Percentiles rank a stretch among this genome's conserved stretches.
Conservation (phyloP, 495 filamentous ascomycete species). For the Aspergillus campestris region DNA sequence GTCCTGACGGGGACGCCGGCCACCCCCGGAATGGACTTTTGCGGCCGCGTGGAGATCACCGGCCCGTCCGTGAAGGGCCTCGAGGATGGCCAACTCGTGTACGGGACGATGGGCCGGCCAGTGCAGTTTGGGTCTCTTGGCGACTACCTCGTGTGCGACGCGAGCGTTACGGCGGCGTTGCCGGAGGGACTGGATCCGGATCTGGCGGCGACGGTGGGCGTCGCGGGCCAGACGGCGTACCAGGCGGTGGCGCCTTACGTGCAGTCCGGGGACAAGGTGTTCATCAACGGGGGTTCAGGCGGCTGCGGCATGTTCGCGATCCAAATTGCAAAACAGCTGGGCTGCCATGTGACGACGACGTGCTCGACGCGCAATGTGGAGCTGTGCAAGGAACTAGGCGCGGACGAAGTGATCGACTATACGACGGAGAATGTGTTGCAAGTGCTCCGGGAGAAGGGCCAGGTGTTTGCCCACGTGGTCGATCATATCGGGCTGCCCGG, state of each 20-base stretch:
- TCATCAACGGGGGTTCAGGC: conserved; percentile 62
- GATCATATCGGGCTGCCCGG: conserved; percentile 51
- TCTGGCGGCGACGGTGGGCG: conserved; percentile 43
- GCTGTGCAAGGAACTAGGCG: conserved; percentile 50
- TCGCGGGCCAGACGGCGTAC: conserved; percentile 51
- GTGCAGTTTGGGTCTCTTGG: conserved; percentile 42
- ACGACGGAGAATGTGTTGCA: conserved; percentile 42
- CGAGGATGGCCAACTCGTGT: conserved; percentile 47
- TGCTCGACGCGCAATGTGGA: conserved; percentile 53
- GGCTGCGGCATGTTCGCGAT: conserved; percentile 54
- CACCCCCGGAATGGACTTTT: conserved; percentile 56
- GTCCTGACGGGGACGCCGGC: conserved; percentile 39
- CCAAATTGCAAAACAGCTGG: conserved; percentile 58
- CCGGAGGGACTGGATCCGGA: conserved; percentile 44
- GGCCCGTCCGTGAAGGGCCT: conserved; percentile 27
- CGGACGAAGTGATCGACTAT: conserved; percentile 65
- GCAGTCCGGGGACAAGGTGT: conserved; percentile 46
- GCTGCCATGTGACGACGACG: conserved; percentile 51
- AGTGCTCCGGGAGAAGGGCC: conserved; percentile 38
- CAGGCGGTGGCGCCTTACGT: conserved; percentile 50
- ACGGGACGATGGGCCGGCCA: conserved; percentile 36
- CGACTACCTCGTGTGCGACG: conserved; percentile 39
- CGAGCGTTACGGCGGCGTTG: conserved; percentile 20
- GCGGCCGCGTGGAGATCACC: conserved; percentile 46
- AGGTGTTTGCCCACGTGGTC: conserved; percentile 47